These are phyloP conservation scores for Fusarium napiforme DNA, from an alignment of 2,329 filamentous ascomycete genomes.

Conservation along the genomic window DNA sequence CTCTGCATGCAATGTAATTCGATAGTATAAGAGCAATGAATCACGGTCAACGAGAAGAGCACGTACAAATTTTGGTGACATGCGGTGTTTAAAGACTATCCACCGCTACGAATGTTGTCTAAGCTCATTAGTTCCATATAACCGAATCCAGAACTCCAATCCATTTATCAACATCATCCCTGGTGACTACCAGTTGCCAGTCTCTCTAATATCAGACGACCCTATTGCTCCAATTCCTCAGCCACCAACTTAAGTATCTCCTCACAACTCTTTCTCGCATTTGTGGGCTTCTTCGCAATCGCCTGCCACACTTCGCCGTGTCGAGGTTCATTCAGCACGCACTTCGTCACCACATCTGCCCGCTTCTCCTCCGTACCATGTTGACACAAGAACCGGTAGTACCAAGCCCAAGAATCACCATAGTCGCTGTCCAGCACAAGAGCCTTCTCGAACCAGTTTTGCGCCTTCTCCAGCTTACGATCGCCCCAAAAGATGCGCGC, in stretches of 20 bases:
- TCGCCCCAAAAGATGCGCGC: conserved; percentile 97
- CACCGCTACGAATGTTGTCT: conserved; percentile 11
- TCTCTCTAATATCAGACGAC: not conserved
- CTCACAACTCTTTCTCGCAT: conserved; percentile 78
- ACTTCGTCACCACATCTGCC: conserved; percentile 83
- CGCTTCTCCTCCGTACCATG: conserved; percentile 96
- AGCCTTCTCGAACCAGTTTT: conserved; percentile 97
- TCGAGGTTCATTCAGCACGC: conserved; percentile 83
- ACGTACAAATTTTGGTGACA: not conserved
- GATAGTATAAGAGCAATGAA: conserved; percentile 30
- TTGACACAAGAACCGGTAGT: conserved; percentile 90
- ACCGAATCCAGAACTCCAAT: conserved; percentile 25
- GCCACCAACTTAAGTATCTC: conserved; percentile 86
- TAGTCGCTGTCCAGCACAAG: conserved; percentile 86
- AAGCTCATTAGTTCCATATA: conserved; percentile 30
- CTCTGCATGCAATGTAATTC: conserved; percentile 24
- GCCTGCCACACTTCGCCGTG: conserved; percentile 94
- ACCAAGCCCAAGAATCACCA: conserved; percentile 98
- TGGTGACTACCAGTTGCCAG: not conserved
- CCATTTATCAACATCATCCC: conserved; percentile 1
- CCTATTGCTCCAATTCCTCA: conserved; percentile 50
- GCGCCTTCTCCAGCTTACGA: conserved; percentile 89
- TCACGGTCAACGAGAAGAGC: conserved; percentile 7
- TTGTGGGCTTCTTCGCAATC: conserved; percentile 85
- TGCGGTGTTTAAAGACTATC: not conserved